Evolutionary conservation across 208 protist species (phyloP), one percentile per base, ranked within the genome.

Genomic region (Leishmania major): DNA sequence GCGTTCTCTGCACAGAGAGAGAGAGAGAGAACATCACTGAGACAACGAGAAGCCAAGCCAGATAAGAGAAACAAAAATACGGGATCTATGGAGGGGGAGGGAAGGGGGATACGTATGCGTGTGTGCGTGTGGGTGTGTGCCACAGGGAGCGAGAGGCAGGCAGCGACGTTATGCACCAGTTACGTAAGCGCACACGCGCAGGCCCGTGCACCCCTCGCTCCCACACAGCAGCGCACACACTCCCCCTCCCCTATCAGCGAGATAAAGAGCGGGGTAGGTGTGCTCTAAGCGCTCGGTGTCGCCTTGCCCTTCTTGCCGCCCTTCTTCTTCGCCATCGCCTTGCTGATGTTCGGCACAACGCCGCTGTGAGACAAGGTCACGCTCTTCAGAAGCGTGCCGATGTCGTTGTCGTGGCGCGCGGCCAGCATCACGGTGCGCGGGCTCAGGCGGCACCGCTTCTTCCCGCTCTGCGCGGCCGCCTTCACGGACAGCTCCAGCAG

Each of bases 401-500:
- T 88, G 87, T 95, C 92, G 82, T 92, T 89, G 90, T 95, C 92
- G 87, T 95, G 90, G 89, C 92, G 92, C 87, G 94, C 90, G 11
- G 92, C 92, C 78, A 94, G 83, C 57, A 91, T 95, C 79, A 95
- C 83, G 25, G 88, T 93, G 91, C 90, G 92, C 64, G 90, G 92
- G 78, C 81, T 93, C 85, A 94, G 88, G 83, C 90, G 92, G 87
- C 84, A 86, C 69, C 87, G 83, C 90, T 93, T 93, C 89, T 93
- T 94, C 70, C 82, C 67, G 84, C 84, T 87, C 89, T 94, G 88
- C 78, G 80, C 84, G 49, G 92, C 90, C 37, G 89, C 88, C 90
- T 95, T 95, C 86, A 93, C 89, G 67, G 92, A 94, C 47, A 95
- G 91, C 89, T 96, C 93, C 79, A 96, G 91, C 72, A 96, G 87